phyloP scores from a whole-genome alignment of 2,329 filamentous ascomycete genomes.

The Tolypocladium amazonense region DNA sequence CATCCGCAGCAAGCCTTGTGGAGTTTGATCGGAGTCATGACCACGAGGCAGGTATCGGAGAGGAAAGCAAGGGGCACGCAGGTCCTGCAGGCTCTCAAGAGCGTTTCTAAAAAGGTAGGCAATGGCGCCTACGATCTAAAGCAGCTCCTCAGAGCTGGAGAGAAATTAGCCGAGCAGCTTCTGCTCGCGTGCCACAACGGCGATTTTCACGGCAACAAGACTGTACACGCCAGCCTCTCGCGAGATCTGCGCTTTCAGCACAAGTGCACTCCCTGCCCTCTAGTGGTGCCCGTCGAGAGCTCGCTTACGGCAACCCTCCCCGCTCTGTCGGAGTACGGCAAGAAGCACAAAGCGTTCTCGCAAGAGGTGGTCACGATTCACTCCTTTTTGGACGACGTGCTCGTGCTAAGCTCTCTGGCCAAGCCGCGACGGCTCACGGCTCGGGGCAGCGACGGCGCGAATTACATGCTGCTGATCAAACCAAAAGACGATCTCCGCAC shows the following conservation, averaged over 20 bases:
- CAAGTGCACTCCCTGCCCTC: slow-evolving; percentile 67
- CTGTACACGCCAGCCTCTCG: slow-evolving; percentile 59
- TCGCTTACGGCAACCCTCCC: slow-evolving; percentile 78
- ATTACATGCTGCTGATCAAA: slow-evolving; percentile 88
- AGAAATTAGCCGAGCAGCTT: slow-evolving; percentile 74
- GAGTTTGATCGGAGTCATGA: slow-evolving; percentile 80
- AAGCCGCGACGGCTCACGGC: slow-evolving; percentile 85
- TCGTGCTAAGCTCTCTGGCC: slow-evolving; percentile 83
- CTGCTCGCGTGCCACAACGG: slow-evolving; percentile 71
- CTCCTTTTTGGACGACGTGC: slow-evolving; percentile 73
- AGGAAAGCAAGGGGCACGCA: slow-evolving; percentile 44
- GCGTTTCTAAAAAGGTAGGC: slow-evolving; percentile 39
- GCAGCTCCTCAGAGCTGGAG: slow-evolving; percentile 63
- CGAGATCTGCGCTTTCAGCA: slow-evolving; percentile 76
- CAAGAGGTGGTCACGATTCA: slow-evolving; percentile 76
- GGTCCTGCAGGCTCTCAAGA: slow-evolving; percentile 40
- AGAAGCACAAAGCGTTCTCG: slow-evolving; percentile 78
- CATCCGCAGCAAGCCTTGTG: slow-evolving; percentile 88
- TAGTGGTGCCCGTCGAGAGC: slow-evolving; percentile 83
- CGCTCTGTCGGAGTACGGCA: slow-evolving; percentile 57
- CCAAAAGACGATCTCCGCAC: slow-evolving; percentile 96
- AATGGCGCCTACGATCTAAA: slow-evolving; percentile 50
- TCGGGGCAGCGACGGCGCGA: slow-evolving; percentile 76
- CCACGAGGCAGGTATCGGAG: slow-evolving; percentile 61
- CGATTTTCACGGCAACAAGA: slow-evolving; percentile 58